Base-by-base conservation (phyloP, 2,329 filamentous ascomycete genomes). In the Colletotrichum sp. region DNA sequence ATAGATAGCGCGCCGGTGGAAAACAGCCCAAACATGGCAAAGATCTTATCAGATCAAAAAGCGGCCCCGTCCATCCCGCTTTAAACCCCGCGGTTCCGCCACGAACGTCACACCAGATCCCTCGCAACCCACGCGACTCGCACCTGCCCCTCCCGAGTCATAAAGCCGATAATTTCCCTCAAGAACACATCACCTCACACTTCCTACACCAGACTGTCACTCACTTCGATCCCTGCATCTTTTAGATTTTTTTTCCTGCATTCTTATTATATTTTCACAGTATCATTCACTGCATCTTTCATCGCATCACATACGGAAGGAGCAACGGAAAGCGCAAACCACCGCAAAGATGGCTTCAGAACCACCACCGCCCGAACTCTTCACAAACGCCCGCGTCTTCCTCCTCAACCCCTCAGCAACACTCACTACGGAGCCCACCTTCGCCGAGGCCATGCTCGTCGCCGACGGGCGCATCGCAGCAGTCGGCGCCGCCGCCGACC, bases 391-490 rank as follows among this genome's bases (percentile, higher is more conserved):
- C 18, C 74, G 71, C 71, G 77, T 78, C 62, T 76, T 76, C 28
- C 71, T 78, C 18, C 73, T 73, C 69, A 75, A 68, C 26, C 68
- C 76, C 9, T 59, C 55, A 6, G 62, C 52, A 44, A 70, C 6
- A 49, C 76, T 78, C 13, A 66, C 70, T 3, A 77, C 65, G 16
- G 63, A 77, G 30, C 76, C 77, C 15, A 66, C 77, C 30, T 78
- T 78, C 55, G 76, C 76, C 8, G 77, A 78, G 71, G 62, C 60
- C 8, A 78, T 78, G 76, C 70, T 78, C 26, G 74, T 78, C 55
- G 73, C 71, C 21, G 55, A 76, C 44, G 77, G 77, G 30, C 21
- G 75, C n/a, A 75, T 78, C 66, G 24, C 21, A 30, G 68, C 67
- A n/a, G 74, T 78, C 24, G 77, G 77, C 26, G 63, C 71, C 10